These are phyloP conservation scores for Dictyophora rubrovolvata DNA, from an alignment of 768 basidiomycete genomes.

Conservation along the genomic window DNA sequence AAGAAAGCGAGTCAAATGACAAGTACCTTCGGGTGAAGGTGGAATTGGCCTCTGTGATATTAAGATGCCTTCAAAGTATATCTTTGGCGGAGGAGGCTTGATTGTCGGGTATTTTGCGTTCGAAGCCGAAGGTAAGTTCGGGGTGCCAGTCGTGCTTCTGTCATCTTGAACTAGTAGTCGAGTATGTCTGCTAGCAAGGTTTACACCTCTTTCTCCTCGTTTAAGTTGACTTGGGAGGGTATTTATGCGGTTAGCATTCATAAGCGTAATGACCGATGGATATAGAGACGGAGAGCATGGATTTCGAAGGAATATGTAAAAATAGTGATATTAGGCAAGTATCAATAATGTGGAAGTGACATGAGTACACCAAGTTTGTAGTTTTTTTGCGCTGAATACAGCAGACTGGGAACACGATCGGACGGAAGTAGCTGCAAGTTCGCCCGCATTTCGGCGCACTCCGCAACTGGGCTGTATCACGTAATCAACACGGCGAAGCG, in stretches of 20 bases:
- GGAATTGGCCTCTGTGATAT: conserved; percentile 53
- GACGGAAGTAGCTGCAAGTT: too few relatives aligned
- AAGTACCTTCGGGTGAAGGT: conserved; percentile 55
- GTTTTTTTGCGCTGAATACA: too few relatives aligned
- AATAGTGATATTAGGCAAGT: background rate
- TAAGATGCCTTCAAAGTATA: conserved; percentile 39
- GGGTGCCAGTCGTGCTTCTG: background rate
- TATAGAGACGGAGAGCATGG: background rate
- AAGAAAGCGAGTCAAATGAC: background rate
- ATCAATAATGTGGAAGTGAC: background rate
- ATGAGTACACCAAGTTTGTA: too few relatives aligned
- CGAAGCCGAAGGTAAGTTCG: background rate
- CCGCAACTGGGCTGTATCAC: background rate
- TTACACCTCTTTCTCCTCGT: background rate
- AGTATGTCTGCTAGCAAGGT: conserved; percentile 1
- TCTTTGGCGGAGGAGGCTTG: background rate
- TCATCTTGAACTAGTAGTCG: background rate
- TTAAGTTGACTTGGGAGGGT: background rate
- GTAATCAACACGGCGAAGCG: background rate
- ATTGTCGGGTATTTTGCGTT: background rate
- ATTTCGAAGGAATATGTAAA: background rate
- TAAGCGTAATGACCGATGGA: background rate
- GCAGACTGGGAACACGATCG: too few relatives aligned
- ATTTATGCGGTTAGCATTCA: background rate
- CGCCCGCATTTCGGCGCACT: background rate